Evolutionary conservation across 495 filamentous ascomycete species (phyloP).

Genomic region (Apodospora peruviana): DNA sequence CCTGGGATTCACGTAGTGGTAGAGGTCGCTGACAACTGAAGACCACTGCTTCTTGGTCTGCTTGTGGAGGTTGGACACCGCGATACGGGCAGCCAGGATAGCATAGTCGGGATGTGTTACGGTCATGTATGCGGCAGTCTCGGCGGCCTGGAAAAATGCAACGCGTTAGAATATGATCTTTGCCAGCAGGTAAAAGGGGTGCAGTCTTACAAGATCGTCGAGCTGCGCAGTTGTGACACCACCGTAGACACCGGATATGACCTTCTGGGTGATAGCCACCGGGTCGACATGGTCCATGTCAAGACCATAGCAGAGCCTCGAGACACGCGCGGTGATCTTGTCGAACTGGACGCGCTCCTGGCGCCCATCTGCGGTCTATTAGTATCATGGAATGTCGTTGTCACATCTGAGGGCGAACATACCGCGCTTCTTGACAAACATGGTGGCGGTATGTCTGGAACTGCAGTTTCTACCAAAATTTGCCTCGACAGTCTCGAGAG

Average conservation of each 20-base stretch:
- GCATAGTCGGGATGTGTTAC: conserved; percentile 98
- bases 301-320: conserved; percentile 92
- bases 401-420: conserved; percentile 20
- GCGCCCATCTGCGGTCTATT: conserved; percentile 69
- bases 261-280: conserved; percentile 96
- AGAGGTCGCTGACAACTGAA: conserved; percentile 84
- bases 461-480: too few relatives aligned
- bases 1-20: conserved; percentile 95
- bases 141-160: conserved; percentile 68
- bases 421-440: conserved; percentile 59
- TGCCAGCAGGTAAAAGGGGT: not conserved
- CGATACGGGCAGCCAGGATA: conserved; percentile 96
- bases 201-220: conserved; percentile 79
- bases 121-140: conserved; percentile 99
- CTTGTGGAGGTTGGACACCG: conserved; percentile 98
- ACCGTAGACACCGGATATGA: conserved; percentile 98
- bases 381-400: conserved; percentile 13
- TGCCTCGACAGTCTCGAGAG: too few relatives aligned
- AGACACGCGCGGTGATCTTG: conserved; percentile 98
- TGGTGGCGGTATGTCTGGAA: conserved; percentile 25
- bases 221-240: conserved; percentile 94
- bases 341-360: conserved; percentile 99
- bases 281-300: conserved; percentile 96
- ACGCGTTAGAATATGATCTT: conserved; percentile 2
- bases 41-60: conserved; percentile 99